A percentile compares a stretch with the other conserved stretches of the same genome.
Evolutionary conservation across 2,329 filamentous ascomycete genomes (phyloP).

Genomic region (Hypoxylon sp.): DNA sequence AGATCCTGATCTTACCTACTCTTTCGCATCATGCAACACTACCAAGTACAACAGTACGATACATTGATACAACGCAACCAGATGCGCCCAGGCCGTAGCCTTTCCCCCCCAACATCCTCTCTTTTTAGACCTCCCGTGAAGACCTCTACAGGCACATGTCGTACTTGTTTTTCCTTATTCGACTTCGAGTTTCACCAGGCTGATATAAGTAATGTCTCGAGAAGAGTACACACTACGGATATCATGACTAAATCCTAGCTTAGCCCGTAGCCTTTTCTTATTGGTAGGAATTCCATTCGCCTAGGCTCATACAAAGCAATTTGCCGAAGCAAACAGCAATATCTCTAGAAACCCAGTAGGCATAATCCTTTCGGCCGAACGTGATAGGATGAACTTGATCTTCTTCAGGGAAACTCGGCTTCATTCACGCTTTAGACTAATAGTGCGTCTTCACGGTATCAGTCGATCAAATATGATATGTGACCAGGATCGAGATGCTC

Average conservation of each 20-base stretch:
- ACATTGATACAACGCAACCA: constrained; percentile 28
- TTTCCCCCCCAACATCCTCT: not conserved
- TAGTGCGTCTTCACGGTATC: constrained; percentile 27
- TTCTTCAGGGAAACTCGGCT: constrained; percentile 42
- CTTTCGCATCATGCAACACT: constrained; percentile 45
- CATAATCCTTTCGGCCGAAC: constrained; percentile 42
- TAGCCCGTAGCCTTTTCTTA: constrained; percentile 14
- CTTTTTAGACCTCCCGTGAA: not conserved
- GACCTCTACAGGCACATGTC: not conserved
- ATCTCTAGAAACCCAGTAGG: constrained; percentile 22
- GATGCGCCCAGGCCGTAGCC: constrained; percentile 16
- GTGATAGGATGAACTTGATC: constrained; percentile 50
- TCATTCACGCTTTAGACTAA: constrained; percentile 28
- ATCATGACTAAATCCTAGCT: constrained; percentile 14
- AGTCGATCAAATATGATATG: constrained; percentile 49
- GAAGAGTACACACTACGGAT: not conserved
- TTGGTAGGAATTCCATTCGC: constrained; percentile 10
- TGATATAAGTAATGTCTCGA: not conserved
- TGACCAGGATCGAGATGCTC: constrained; percentile 36
- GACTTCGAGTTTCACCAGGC: not conserved
- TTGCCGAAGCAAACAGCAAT: constrained; percentile 35
- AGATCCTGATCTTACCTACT: constrained; percentile 41
- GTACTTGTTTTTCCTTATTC: not conserved
- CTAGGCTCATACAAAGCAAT: constrained; percentile 12
- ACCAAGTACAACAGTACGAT: constrained; percentile 37